Base-by-base conservation (phyloP, 345 rosid genomes). In the Euphorbia peplus region DNA sequence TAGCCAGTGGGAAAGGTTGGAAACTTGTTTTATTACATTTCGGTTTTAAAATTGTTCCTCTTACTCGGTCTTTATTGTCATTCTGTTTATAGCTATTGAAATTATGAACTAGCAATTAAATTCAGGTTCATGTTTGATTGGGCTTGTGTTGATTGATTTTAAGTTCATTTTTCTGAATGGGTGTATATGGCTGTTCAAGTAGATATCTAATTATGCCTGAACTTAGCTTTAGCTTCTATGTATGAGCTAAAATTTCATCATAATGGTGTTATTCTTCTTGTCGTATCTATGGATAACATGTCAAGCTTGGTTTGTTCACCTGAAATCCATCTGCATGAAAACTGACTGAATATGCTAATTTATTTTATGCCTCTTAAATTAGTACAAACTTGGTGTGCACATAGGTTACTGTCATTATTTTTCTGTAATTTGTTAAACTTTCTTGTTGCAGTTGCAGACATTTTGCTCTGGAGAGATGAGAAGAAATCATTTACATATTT, bases 401-500 rank as follows among this genome's bases (percentile, higher is more conserved):
- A 19, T 41, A 21, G 48, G 24, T 63, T 16, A 7, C 46, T 30
- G 26, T 19, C 32, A 13, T 68, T 64, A 56, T 39, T 44, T 68
- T 14, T 0, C 25, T 60, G 18, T 74, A 22, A 69, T 69, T 46
- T 55, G 63, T 67, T 73, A 41, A 66, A 67, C 54, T 75, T 44
- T 81, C 69, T 69, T 56, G 8, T 28, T 81, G 84, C 95, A 93
- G 98, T 86, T 81, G 90, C 96, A 21, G 88, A 87, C 60, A 75
- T 93, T 76, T 87, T 89, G 67, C 89, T 93, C 29, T 93, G 98
- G 98, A 89, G 95, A 83, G 89, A 93, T 73, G 89, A 89, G 86
- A 93, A 85, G 88, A 77, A 73, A 79, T 84, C 98, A 68, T 87
- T 89, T 56, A 59, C 82, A 7, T 89, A 74, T 78, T 89, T 91